Evolutionary conservation across 2,329 filamentous ascomycete species (phyloP).

Genomic region (Blastomyces silverae): DNA sequence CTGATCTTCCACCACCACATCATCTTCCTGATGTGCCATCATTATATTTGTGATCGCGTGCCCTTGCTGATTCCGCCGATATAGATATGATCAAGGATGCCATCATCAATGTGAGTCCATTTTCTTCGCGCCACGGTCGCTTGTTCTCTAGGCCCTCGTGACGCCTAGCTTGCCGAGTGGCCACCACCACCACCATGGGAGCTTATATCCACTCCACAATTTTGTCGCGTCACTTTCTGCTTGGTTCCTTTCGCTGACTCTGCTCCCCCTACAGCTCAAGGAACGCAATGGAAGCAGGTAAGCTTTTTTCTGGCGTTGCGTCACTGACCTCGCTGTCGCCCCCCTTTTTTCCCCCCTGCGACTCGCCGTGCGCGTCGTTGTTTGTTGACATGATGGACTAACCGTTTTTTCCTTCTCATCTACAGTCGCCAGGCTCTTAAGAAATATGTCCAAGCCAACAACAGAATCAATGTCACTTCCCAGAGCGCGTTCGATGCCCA

Average conservation of each 20-base stretch:
- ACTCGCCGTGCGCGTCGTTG: conserved; percentile 8
- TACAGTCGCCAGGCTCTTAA: conserved; percentile 63
- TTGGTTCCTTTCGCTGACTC: conserved; percentile 43
- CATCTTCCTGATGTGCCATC: conserved; percentile 38
- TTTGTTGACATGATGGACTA: conserved; percentile 3
- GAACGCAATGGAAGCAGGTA: conserved; percentile 65
- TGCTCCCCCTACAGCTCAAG: conserved; percentile 52
- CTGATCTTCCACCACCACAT: conserved; percentile 40
- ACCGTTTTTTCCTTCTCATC: conserved; percentile 14
- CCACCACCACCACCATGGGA: conserved; percentile 11
- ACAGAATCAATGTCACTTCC: conserved; percentile 53
- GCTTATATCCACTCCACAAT: conserved; percentile 17
- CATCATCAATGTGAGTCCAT: conserved; percentile 61
- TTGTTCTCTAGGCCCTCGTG: conserved; percentile 33
- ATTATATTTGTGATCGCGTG: conserved; percentile 45
- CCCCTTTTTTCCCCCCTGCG: conserved; percentile 13
- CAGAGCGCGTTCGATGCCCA: conserved; percentile 60
- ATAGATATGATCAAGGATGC: conserved; percentile 68
- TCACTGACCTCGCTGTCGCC: conserved; percentile 17
- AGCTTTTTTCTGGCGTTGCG: conserved; percentile 35
- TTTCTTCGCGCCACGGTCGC: conserved; percentile 40
- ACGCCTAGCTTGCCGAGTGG: conserved; percentile 27
- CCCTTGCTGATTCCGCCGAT: conserved; percentile 46
- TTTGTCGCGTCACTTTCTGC: conserved; percentile 25
- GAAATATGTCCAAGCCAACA: conserved; percentile 66